Evolutionary conservation across 1,139 yeast species (phyloP).

Genomic region (Candida dubliniensis): DNA sequence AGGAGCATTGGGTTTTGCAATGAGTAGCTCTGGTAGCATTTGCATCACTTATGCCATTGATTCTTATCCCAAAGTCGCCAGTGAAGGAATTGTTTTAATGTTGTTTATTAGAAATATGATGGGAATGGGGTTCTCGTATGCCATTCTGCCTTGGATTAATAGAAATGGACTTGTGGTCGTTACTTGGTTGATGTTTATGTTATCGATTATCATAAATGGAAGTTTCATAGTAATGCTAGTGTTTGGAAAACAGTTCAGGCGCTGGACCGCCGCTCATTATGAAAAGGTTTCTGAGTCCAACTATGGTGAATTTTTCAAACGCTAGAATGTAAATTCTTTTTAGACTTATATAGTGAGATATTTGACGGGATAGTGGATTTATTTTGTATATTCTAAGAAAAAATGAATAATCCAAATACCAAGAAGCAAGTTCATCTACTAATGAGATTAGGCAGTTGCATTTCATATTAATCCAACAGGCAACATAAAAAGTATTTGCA

Average conservation of each 20-base stretch:
- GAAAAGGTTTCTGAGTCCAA: slow-evolving; percentile 20
- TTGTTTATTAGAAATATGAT: slow-evolving; percentile 46
- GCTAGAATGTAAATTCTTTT: background rate
- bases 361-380: too few relatives aligned
- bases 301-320: slow-evolving; percentile 9
- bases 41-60: slow-evolving; percentile 57
- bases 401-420: too few relatives aligned
- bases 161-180: slow-evolving; percentile 33
- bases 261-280: slow-evolving; percentile 27
- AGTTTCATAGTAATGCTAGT: slow-evolving; percentile 33
- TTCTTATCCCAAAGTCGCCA: slow-evolving; percentile 54
- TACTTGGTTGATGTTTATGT: slow-evolving; percentile 50
- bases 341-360: background rate
- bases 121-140: slow-evolving; percentile 48
- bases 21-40: slow-evolving; percentile 56
- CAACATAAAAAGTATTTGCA: too few relatives aligned
- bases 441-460: too few relatives aligned
- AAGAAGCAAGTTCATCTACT: too few relatives aligned
- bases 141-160: slow-evolving; percentile 46
- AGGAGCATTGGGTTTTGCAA: slow-evolving; percentile 55
- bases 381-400: too few relatives aligned
- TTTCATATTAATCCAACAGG: too few relatives aligned
- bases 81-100: slow-evolving; percentile 53
- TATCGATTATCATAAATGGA: slow-evolving; percentile 43
- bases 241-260: slow-evolving; percentile 43